These are phyloP conservation scores for Sporisorium reilianum DNA, from an alignment of 1,284 basidiomycete species.

Conservation along the genomic window DNA sequence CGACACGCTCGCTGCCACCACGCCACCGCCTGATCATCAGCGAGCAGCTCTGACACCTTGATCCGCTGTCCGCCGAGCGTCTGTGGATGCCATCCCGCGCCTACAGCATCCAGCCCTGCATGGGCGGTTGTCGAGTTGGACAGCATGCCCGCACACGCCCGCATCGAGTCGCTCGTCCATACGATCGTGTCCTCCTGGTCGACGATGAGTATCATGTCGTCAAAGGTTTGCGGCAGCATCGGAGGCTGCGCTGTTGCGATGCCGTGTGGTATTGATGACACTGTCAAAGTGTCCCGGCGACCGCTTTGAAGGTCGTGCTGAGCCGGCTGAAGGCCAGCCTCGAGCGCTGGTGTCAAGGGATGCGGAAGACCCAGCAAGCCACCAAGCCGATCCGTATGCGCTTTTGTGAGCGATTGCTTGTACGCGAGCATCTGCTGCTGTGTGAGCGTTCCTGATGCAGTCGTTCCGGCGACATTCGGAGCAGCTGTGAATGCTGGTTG, in stretches of 20 bases:
- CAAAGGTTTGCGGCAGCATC: neutral
- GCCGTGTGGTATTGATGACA: neutral
- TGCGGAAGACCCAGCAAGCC: constrained; percentile 9
- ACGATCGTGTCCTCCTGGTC: constrained; percentile 6
- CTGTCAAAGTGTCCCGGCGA: neutral
- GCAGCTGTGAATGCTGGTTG: neutral
- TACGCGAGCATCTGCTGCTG: constrained; percentile 15
- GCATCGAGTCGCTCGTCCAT: constrained; percentile 8
- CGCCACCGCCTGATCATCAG: constrained; percentile 5
- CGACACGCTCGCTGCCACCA: constrained; percentile 25
- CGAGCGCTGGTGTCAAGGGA: neutral
- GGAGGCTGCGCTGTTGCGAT: neutral
- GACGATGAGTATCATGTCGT: constrained; percentile 11
- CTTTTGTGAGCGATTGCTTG: constrained; percentile 3
- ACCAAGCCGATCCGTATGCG: constrained; percentile 10
- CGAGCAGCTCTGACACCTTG: constrained; percentile 14
- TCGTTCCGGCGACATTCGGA: neutral
- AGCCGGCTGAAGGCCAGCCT: neutral
- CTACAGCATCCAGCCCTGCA: neutral
- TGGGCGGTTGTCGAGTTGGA: neutral
- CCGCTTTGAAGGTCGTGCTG: neutral
- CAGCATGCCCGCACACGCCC: constrained; percentile 9
- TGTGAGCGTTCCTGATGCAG: neutral
- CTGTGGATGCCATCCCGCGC: neutral
- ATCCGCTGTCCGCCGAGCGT: neutral